Base-by-base conservation (phyloP, 306 rosid genomes). In the Quillaja saponaria region DNA sequence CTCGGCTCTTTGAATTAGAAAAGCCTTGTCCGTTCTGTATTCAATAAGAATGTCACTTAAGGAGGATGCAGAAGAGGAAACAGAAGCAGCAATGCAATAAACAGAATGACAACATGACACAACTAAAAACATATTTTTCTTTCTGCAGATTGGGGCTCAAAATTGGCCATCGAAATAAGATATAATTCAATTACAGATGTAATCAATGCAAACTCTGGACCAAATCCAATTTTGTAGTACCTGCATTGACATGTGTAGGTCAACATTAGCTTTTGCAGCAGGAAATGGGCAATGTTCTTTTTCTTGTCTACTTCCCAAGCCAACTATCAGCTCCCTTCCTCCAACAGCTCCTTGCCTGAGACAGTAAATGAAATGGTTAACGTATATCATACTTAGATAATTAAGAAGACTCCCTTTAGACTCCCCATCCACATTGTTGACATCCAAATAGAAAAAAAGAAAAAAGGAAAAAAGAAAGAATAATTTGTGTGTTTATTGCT, bases 271-370 rank as follows among this genome's bases (percentile, higher is more conserved):
- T 63, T 77, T 71, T 44, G 72, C 34, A 34, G 62, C 61, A 70
- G 71, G 67, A 71, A 72, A 58, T 15, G 58, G n/a, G 16, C 33
- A 67, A 53, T 66, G 35, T 61, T 71, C 92, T 49, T 55, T 76
- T 49, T 74, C 81, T 56, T 66, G 80, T 72, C 84, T 84, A 59
- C 76, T 82, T 68, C 80, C 79, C 8, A 15, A 46, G 41, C 78
- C 81, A 63, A 48, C 47, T 55, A 72, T 84, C 55, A 57, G 85
- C 64, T 68, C 79, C 60, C 70, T 84, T 54, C 77, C 69, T 39
- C 71, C 84, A 46, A 44, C 61, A 42, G 76, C 56, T 66, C 83
- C 71, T 64, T 79, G 88, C 86, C 97, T 91, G 54, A 46, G 42
- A 54, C 18, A 52, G 69, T 49, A 21, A 58, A 62, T 14, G 55